Percentiles rank a stretch among this genome's conserved stretches.
These are phyloP conservation scores for Mollisia scopiformis DNA, from an alignment of 2,329 filamentous ascomycete genomes.

Conservation along the genomic window DNA sequence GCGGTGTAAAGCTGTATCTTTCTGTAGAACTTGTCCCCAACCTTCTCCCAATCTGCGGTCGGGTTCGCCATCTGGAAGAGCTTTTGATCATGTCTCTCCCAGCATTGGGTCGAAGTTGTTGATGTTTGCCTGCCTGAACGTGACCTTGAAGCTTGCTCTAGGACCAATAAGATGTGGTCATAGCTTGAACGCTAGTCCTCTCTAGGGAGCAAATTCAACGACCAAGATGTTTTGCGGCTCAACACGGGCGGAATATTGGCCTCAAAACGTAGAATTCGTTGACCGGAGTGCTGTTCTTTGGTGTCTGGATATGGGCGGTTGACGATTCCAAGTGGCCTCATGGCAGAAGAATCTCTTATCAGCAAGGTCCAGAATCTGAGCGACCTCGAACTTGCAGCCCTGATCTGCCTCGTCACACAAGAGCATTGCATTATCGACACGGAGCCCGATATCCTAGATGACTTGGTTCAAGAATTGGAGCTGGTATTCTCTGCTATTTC, in stretches of 20 bases:
- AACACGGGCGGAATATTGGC: neutral
- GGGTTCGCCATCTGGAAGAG: slow-evolving; percentile 36
- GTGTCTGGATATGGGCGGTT: slow-evolving; percentile 26
- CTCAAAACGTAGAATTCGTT: neutral
- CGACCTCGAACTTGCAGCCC: slow-evolving; percentile 84
- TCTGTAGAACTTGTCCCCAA: slow-evolving; percentile 93
- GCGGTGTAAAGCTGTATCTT: slow-evolving; percentile 92
- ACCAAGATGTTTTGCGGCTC: neutral
- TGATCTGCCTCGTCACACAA: slow-evolving; percentile 78
- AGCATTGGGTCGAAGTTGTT: neutral
- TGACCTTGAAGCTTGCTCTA: slow-evolving; percentile 2
- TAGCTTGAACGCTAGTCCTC: slow-evolving; percentile 31
- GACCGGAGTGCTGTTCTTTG: neutral
- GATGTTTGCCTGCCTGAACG: slow-evolving; percentile 10
- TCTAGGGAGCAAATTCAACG: slow-evolving; percentile 3
- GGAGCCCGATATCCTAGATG: slow-evolving; percentile 60
- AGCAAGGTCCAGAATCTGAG: slow-evolving; percentile 76
- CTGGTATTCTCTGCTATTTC: slow-evolving; percentile 52
- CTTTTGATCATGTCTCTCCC: neutral
- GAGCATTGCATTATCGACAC: slow-evolving; percentile 91
- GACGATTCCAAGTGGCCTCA: slow-evolving; percentile 38
- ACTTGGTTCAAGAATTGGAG: slow-evolving; percentile 73
- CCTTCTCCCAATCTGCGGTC: slow-evolving; percentile 84
- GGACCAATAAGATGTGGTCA: slow-evolving; percentile 31
- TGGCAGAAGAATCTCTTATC: slow-evolving; percentile 65